These are phyloP conservation scores for Mariannaea sp. DNA, from an alignment of 2,329 filamentous ascomycete genomes.

Conservation along the genomic window DNA sequence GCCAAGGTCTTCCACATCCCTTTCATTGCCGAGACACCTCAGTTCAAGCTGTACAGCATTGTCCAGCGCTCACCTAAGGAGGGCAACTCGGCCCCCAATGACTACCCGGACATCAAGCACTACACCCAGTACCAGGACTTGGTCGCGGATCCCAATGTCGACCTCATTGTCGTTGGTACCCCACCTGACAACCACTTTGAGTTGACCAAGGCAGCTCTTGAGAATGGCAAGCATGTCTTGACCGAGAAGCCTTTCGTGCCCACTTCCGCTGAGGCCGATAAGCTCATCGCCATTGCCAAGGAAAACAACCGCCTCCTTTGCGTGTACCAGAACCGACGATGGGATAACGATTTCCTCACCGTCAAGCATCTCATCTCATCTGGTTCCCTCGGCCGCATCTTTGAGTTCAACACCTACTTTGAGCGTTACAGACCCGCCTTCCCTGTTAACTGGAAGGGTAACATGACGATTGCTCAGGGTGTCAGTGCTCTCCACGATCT, in stretches of 20 bases:
- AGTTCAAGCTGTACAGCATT: constrained; percentile 72
- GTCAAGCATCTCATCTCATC: constrained; percentile 65
- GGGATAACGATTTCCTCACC: constrained; percentile 77
- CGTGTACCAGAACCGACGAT: constrained; percentile 79
- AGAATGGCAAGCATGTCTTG: constrained; percentile 76
- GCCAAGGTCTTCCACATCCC: constrained; percentile 87
- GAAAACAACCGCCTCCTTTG: constrained; percentile 59
- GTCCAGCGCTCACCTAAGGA: constrained; percentile 73
- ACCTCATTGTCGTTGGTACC: constrained; percentile 73
- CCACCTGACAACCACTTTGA: constrained; percentile 73
- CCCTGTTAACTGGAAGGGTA: constrained; percentile 69
- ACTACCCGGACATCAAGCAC: constrained; percentile 68
- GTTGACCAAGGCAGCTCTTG: constrained; percentile 67
- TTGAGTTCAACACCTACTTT: constrained; percentile 81
- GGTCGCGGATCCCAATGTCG: constrained; percentile 66
- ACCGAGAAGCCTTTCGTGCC: constrained; percentile 86
- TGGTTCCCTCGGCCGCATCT: constrained; percentile 68
- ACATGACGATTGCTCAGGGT: constrained; percentile 61
- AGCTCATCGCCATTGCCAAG: constrained; percentile 62
- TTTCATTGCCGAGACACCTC: constrained; percentile 67
- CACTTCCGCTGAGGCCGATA: constrained; percentile 67
- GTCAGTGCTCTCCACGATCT: constrained; percentile 75
- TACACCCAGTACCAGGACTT: constrained; percentile 67
- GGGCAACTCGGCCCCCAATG: constrained; percentile 68
- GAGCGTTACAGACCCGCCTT: constrained; percentile 70